Evolutionary conservation across 2,329 filamentous ascomycete species (phyloP), one percentile per base, ranked within the genome.

Genomic region (Fusarium torreyae): DNA sequence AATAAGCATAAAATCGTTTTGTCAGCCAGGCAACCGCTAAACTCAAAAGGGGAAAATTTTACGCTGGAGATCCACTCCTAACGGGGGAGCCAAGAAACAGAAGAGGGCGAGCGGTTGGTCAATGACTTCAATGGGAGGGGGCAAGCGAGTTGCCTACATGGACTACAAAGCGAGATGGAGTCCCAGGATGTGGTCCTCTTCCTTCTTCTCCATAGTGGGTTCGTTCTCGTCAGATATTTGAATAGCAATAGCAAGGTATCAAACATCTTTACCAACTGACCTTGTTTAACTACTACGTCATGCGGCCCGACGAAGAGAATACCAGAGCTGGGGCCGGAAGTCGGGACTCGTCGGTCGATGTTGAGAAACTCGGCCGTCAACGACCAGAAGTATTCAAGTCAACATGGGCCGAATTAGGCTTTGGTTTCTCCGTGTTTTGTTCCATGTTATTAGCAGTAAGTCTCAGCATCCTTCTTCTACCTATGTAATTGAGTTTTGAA

Each of bases 391-490:
- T 59, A 6, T 75, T 75, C 38, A 57, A 66, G n/a, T 72, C 73
- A 14, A 33, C 52, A 42, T 75, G 63, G 71, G 63, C 73, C 26
- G 73, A 75, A 42, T 10, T 73, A 28, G 71, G 71, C 2, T 75
- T 75, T 14, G 62, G 69, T 10, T 58, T 74, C 48, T 64, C 73
- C 15, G 50, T 75, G 1, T 64, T 75, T 42, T 69, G 69, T 8
- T 75, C 73, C 6, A 75, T 75, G 73, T 18, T 75, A 26, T 38
- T 75, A 24, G 70, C 73, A 42, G 73, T 72, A 64, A 69, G 73
- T 66, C 9, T 31, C 13, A 13, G 13, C 17, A 15, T 7, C 31
- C 4, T 7, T 24, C 17, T 14, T 28, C 26, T 6, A 6, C 26
- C 26, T 31, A 13, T 31, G 28, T 31, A 13, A 31, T 13, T 11